phyloP scores from a whole-genome alignment of 2,329 filamentous ascomycete species.

The Apiospora malaysiana region DNA sequence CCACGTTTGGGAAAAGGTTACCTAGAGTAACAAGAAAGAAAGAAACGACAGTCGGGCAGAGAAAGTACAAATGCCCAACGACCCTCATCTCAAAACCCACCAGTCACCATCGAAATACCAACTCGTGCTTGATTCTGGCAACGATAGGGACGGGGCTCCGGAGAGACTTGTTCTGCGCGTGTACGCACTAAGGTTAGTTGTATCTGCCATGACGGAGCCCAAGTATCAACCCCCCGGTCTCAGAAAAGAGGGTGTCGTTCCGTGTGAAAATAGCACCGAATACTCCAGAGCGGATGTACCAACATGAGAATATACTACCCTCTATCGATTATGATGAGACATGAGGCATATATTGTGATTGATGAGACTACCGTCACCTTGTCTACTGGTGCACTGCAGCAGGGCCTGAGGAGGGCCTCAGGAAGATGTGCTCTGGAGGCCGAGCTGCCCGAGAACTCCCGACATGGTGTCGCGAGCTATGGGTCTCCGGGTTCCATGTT shows the following conservation, averaged over 20 bases:
- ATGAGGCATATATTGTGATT: slow-evolving; percentile 5
- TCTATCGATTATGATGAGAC: not conserved
- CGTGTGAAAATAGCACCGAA: not conserved
- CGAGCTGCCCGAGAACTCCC: slow-evolving; percentile 14
- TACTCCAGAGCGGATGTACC: not conserved
- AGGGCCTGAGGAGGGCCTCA: no score
- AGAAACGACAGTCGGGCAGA: not conserved
- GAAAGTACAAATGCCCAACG: slow-evolving; percentile 5
- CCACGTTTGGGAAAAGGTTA: not conserved
- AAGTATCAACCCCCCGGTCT: no score
- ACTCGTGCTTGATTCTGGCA: slow-evolving; percentile 6
- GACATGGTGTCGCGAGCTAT: not conserved
- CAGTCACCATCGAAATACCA: not conserved
- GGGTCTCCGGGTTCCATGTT: not conserved
- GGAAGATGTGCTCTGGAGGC: not conserved
- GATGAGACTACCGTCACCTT: not conserved
- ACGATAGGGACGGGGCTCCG: not conserved
- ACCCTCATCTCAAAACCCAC: slow-evolving; percentile 4
- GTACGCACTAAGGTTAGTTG: not conserved
- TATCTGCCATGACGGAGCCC: not conserved
- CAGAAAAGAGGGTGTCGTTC: not conserved
- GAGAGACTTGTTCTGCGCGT: not conserved
- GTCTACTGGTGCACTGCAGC: not conserved
- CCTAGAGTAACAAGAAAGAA: not conserved
- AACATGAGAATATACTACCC: not conserved